phyloP scores from a whole-genome alignment of 129 eudicot genomes.

The Smallanthus sonchifolius region DNA sequence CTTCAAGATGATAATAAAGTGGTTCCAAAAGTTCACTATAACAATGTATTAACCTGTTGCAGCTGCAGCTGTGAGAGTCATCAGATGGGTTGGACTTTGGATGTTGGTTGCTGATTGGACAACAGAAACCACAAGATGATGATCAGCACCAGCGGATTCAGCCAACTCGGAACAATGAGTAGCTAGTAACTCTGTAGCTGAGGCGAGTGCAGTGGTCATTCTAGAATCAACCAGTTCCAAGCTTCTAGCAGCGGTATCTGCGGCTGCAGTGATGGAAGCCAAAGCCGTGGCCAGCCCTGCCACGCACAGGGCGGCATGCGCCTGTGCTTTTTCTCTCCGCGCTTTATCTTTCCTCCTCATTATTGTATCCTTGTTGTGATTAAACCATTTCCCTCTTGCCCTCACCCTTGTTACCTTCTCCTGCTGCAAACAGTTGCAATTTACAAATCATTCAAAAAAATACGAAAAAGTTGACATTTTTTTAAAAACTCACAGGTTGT shows the following conservation, averaged over 20 bases:
- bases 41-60: slow-evolving; percentile 63
- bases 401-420: slow-evolving; percentile 20
- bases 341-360: slow-evolving; percentile 66
- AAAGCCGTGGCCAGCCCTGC: slow-evolving; percentile 83
- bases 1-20: not conserved
- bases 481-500: slow-evolving; percentile 37
- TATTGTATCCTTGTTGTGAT: slow-evolving; percentile 24
- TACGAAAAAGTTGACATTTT: not conserved
- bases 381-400: slow-evolving; percentile 57
- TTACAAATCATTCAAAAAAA: not conserved
- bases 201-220: slow-evolving; percentile 61
- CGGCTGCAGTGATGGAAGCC: slow-evolving; percentile 60
- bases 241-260: not conserved
- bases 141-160: slow-evolving; percentile 65
- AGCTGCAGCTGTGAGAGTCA: slow-evolving; percentile 90
- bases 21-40: too few species aligned
- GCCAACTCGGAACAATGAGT: slow-evolving; percentile 82
- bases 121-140: slow-evolving; percentile 51
- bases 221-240: slow-evolving; percentile 37
- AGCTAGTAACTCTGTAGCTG: slow-evolving; percentile 82
- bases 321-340: slow-evolving; percentile 57
- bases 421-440: not conserved
- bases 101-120: slow-evolving; percentile 64
- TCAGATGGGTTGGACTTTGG: slow-evolving; percentile 55
- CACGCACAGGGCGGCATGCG: slow-evolving; percentile 65